These are phyloP conservation scores for Trichothecium sympodiale DNA, from an alignment of 2,329 filamentous ascomycete genomes.

Conservation along the genomic window DNA sequence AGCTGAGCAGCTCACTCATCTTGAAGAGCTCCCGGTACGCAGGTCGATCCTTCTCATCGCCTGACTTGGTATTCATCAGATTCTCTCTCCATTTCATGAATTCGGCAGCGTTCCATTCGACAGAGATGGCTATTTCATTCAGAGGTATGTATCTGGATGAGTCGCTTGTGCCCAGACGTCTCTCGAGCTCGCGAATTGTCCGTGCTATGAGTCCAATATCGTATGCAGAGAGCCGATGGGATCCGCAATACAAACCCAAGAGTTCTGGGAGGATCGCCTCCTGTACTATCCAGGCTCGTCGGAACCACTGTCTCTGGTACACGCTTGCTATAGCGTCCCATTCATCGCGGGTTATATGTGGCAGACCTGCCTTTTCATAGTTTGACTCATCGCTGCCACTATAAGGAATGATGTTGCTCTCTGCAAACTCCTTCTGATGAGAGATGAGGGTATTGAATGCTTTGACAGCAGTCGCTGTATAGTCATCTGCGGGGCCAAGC, in stretches of 20 bases:
- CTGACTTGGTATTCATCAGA: conserved; percentile 5
- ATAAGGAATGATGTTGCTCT: conserved; percentile 12
- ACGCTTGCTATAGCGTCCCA: conserved; percentile 12
- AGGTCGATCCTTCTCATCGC: neutral
- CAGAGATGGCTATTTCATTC: conserved; percentile 10
- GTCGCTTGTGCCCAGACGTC: conserved; percentile 6
- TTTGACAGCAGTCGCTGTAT: conserved; percentile 8
- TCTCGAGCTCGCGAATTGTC: conserved; percentile 9
- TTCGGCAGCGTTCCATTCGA: conserved; percentile 15
- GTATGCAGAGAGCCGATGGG: conserved; percentile 7
- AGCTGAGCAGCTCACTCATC: conserved; percentile 8
- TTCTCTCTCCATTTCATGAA: conserved; percentile 10
- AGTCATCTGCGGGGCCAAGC: conserved; percentile 12
- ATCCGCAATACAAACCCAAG: conserved; percentile 14
- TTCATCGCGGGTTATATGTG: conserved; percentile 8
- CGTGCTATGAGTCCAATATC: conserved; percentile 10
- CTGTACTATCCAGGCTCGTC: conserved; percentile 16
- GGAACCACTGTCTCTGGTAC: conserved; percentile 16
- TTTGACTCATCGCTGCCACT: conserved; percentile 9
- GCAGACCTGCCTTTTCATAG: conserved; percentile 10
- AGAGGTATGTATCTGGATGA: conserved; percentile 9
- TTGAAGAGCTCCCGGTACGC: conserved; percentile 7
- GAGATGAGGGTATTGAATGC: conserved; percentile 6
- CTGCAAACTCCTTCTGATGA: conserved; percentile 7
- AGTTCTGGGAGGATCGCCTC: conserved; percentile 13